phyloP scores from a whole-genome alignment of 1,284 basidiomycete genomes.

The Malassezia cuniculi region DNA sequence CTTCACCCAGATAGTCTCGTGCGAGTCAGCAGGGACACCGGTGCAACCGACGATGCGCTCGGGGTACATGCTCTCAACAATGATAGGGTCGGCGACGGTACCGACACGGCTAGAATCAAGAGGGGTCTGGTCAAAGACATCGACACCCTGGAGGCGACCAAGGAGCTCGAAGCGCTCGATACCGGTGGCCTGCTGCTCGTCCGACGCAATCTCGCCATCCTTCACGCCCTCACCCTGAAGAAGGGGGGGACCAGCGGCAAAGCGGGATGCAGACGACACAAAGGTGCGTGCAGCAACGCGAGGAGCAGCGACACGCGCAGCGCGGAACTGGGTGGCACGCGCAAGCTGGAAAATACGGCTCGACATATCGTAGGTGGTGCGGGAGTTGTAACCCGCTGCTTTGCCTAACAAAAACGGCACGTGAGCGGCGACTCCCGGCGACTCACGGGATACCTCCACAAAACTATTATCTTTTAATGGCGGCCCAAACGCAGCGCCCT shows the following conservation, averaged over 20 bases:
- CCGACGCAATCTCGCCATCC: constrained; percentile 64
- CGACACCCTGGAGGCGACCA: constrained; percentile 72
- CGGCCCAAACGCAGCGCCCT: too few relatives aligned
- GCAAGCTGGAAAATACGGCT: constrained; percentile 6
- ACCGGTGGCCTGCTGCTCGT: constrained; percentile 85
- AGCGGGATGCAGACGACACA: constrained; percentile 24
- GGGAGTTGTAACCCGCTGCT: too few relatives aligned
- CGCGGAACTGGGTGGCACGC: too few relatives aligned
- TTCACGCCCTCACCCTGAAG: constrained; percentile 64
- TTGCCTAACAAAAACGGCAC: too few relatives aligned
- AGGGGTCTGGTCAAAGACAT: constrained; percentile 79
- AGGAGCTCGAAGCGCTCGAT: constrained; percentile 86
- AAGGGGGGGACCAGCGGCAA: constrained; percentile 50
- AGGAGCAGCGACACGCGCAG: background rate
- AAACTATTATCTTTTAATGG: too few relatives aligned
- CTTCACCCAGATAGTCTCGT: constrained; percentile 42
- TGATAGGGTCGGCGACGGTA: constrained; percentile 73
- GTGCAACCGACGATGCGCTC: constrained; percentile 41
- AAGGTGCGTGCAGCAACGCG: constrained; percentile 23
- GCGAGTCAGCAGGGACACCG: constrained; percentile 40
- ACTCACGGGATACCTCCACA: too few relatives aligned
- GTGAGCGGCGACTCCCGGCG: too few relatives aligned
- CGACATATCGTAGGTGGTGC: too few relatives aligned
- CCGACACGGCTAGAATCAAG: constrained; percentile 75
- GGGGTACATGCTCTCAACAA: constrained; percentile 60